Percentiles rank a stretch among this genome's conserved stretches.
phyloP scores from a whole-genome alignment of 2,329 filamentous ascomycete species.

The Blastomyces emzantsi region DNA sequence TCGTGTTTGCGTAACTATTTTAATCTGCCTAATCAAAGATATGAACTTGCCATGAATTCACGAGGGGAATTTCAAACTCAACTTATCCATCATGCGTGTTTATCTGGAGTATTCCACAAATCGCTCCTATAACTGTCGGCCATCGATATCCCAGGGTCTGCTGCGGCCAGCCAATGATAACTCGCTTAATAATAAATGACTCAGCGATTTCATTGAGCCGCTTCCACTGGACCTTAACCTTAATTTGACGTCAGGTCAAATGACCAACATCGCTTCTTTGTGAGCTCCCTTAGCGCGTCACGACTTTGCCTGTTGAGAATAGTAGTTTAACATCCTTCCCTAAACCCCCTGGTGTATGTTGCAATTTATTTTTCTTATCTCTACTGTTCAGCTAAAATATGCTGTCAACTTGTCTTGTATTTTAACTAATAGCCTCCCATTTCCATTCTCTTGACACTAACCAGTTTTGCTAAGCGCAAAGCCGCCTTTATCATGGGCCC shows the following conservation, averaged over 20 bases:
- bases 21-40: background rate
- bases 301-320: background rate
- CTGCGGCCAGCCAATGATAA: background rate
- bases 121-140: background rate
- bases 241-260: background rate
- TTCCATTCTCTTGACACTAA: background rate
- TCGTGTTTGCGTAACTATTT: background rate
- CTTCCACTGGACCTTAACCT: background rate
- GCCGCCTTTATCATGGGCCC: background rate
- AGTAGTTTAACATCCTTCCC: background rate
- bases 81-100: background rate
- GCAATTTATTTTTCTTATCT: background rate
- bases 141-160: too few species aligned
- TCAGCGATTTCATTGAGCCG: background rate
- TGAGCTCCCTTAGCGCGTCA: background rate
- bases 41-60: background rate
- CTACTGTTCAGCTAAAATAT: background rate
- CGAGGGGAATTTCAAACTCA: background rate
- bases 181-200: background rate
- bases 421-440: background rate
- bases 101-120: too few species aligned
- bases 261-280: background rate
- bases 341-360: background rate
- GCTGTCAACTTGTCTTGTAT: background rate
- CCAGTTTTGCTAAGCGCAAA: too few species aligned